Evolutionary conservation across 805 yeast species (phyloP), one percentile per base, ranked within the genome.

Genomic region (Candida morakotiae): DNA sequence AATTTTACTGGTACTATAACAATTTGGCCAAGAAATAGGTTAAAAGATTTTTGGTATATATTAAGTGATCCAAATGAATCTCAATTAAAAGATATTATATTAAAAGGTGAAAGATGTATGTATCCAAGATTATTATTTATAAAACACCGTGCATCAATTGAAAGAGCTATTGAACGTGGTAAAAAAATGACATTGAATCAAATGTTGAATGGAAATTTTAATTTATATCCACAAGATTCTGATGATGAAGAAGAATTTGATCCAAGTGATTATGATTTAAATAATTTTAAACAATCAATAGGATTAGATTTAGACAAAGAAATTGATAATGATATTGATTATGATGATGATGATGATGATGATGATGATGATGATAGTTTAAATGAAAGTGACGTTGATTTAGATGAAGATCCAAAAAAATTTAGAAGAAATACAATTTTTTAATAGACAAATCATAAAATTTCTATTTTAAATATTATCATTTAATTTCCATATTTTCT

Each of bases 1-100:
- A 64, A 72, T 41, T 84, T 85, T 51, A 75, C 81, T 31, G 94
- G 94, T 1, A 71, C 85, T 0, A 79, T 84, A 9, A 85, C 93
- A 0, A 67, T 84, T 15, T 84, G 87, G 79, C 93, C 93, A 2
- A 73, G 80, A 45, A 73, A 80, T 44, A 62, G 62, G 24, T 53
- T 81, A 9, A 55, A 54, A 23, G 93, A 85, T 51, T 78, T 82
- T 44, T 68, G 67, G 61, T 69, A 79, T 49, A 78, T 84, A 31
- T 60, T 84, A 38, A 69, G 79, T 43, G 91, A 84, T 50, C 93
- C 94, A 2, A 67, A 73, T 2, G 79, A 73, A 44, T 75, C 74
- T 26, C 67, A 76, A 42, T 58, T 84, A 45, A 75, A 54, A 3
- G 64, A 62, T 31, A 73, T 80, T 72, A 72, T 84, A 21, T 49